Evolutionary conservation across 225 moss, liverwort and hornwort genomes (phyloP), one percentile per base, ranked within the genome.

Genomic region (Sphagnum contortum): DNA sequence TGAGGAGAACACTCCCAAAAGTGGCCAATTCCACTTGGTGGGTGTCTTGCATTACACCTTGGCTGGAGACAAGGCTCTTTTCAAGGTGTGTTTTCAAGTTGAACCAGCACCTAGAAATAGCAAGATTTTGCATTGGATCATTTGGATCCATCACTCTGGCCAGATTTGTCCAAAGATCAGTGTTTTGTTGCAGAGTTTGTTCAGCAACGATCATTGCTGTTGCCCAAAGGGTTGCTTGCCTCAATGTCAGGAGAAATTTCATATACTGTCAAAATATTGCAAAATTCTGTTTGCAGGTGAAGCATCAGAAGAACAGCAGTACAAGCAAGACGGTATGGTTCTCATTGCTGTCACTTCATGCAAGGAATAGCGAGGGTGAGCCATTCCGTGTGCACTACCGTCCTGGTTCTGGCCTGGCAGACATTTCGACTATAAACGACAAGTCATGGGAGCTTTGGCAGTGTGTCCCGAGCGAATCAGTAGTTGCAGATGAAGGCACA

Each of bases 1-100:
- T 57, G 96, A 96, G 73, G 90, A 93, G 71, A 79, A 79, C 11
- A 67, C 76, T 62, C 63, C 69, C 70, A 81, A 80, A 3, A 85
- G 65, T 66, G 96, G 87, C 61, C 74, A 79, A 44, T 93, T 81
- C 66, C 90, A 83, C 62, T 78, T 98, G 64, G 68, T 73, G 61
- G 92, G 90, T 68, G 92, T 91, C 70, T 69, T 98, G 70, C 96
- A 98, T 80, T 98, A 92, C 73, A 88, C 90, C 50, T 86, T 98
- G 74, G 92, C 76, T 71, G 89, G 83, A 60, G 87, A 89, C 59
- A 84, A 64, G 79, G 96, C 96, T 71, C 90, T 98, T 53, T 98
- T 98, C 65, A 92, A 90, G 89, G 94, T 91, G 83, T 29, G 29
- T 29, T 29, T 29, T 29, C 29, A 29, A 29, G 29, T 57, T 68